A percentile compares a stretch with the other conserved stretches of the same genome.
Evolutionary conservation across 2,329 filamentous ascomycete genomes (phyloP).

Genomic region (Huntiella savannae): DNA sequence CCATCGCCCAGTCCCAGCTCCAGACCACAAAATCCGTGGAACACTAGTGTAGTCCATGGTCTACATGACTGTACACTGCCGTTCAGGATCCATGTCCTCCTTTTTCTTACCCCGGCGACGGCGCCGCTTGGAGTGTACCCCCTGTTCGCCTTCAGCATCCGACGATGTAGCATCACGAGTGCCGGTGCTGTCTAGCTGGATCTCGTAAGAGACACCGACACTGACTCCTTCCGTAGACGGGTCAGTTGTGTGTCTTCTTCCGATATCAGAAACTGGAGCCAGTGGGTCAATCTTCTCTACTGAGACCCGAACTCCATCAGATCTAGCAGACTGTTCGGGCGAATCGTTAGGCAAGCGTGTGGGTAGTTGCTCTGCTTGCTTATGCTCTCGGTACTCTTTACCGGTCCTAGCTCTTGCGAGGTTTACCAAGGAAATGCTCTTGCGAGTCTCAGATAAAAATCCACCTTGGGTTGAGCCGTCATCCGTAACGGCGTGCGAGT

Average conservation of each 20-base stretch:
- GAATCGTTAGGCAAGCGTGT: background rate
- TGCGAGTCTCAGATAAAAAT: constrained; percentile 7
- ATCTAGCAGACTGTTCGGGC: no score
- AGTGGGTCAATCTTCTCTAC: no score
- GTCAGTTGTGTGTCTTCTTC: no score
- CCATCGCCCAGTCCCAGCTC: no score
- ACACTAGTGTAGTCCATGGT: background rate
- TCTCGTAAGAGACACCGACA: background rate
- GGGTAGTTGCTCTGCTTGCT: background rate
- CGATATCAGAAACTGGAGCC: no score
- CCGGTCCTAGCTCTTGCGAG: constrained; percentile 4
- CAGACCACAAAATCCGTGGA: no score
- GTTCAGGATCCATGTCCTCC: constrained; percentile 4
- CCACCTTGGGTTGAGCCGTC: background rate
- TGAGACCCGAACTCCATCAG: no score
- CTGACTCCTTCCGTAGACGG: no score
- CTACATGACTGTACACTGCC: constrained; percentile 10
- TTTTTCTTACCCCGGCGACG: constrained; percentile 8
- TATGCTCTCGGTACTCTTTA: constrained; percentile 8
- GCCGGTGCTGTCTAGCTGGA: background rate
- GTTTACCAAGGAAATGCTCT: constrained; percentile 10
- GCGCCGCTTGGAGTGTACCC: constrained; percentile 1
- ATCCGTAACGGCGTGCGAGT: background rate
- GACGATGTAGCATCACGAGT: background rate
- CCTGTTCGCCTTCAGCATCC: constrained; percentile 2